Evolutionary conservation across 345 rosid species (phyloP).

Genomic region (Eucalyptus leucophloia): DNA sequence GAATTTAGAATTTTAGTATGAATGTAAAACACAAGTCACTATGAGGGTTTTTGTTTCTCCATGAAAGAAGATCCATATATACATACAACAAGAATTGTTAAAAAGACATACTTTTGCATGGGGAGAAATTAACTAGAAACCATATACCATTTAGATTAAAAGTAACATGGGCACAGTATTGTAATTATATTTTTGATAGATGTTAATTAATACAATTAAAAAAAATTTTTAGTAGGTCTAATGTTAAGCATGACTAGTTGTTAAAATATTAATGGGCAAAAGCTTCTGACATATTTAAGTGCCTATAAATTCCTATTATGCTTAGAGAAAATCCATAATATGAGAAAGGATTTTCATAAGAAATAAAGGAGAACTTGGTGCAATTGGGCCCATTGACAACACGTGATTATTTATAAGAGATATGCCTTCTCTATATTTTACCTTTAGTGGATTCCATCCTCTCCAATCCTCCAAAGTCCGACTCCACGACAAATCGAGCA

Average conservation of each 20-base stretch:
- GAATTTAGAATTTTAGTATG: not conserved
- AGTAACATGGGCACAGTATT: rapidly evolving
- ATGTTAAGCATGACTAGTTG: not conserved
- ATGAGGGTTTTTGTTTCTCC: not conserved
- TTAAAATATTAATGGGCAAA: rapidly evolving
- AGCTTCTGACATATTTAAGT: not conserved
- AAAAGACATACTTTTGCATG: not conserved
- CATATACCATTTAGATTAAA: not conserved
- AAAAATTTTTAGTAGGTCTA: not conserved
- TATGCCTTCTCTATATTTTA: not conserved
- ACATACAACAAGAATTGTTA: not conserved
- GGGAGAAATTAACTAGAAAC: not conserved
- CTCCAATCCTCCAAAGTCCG: rapidly evolving
- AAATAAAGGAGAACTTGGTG: not conserved
- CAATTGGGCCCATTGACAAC: rapidly evolving
- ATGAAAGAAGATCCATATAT: not conserved
- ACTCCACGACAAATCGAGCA: rapidly evolving
- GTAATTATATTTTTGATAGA: not conserved
- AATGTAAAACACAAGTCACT: not conserved
- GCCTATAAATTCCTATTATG: not conserved
- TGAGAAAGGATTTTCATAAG: not conserved
- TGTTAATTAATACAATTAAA: not conserved
- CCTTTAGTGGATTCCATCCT: not conserved
- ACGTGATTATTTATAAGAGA: not conserved
- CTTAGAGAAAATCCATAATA: not conserved